Base-by-base conservation (phyloP, 192 early-diverging fungal species). In the Chytriomyces sp. region DNA sequence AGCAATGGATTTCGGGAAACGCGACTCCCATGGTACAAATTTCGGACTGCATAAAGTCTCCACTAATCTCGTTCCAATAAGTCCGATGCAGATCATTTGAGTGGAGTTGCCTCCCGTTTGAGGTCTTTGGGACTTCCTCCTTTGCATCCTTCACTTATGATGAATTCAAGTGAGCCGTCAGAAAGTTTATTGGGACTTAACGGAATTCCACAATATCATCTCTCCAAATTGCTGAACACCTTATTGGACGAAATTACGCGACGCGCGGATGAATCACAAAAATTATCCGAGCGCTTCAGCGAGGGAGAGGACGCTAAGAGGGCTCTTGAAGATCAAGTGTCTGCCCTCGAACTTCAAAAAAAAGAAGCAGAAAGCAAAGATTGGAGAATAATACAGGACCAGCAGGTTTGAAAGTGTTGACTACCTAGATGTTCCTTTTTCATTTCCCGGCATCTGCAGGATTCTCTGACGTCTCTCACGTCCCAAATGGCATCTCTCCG, bases 61-160 rank as follows among this genome's bases (percentile, higher is more conserved):
- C n/a, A n/a, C n/a, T n/a, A n/a, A n/a, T n/a, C n/a, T n/a, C n/a
- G n/a, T n/a, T n/a, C n/a, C n/a, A n/a, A n/a, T n/a, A n/a, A n/a
- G n/a, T n/a, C n/a, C n/a, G n/a, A n/a, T n/a, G n/a, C n/a, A n/a
- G n/a, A n/a, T n/a, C n/a, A n/a, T n/a, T n/a, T n/a, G n/a, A n/a
- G n/a, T n/a, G n/a, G n/a, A 3, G 26, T 70, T 19, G 75, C 78
- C 19, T 25, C 32, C 30, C 60, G 62, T 17, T 62, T 80, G n/a
- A 62, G 36, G 40, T 17, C 39, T 22, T 44, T 65, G 14, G 78
- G 78, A 12, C 72, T 74, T 52, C 72, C 74, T 25, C 57, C 75
- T 10, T 66, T 80, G n/a, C 78, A 75, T 54, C 58, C 73, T 30
- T 74, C 77, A 12, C 41, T 76, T 7, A 40, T 71, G 22, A 49